Evolutionary conservation across 208 protist species (phyloP), one percentile per base, ranked within the genome.

Genomic region (Hexamita inflata): DNA sequence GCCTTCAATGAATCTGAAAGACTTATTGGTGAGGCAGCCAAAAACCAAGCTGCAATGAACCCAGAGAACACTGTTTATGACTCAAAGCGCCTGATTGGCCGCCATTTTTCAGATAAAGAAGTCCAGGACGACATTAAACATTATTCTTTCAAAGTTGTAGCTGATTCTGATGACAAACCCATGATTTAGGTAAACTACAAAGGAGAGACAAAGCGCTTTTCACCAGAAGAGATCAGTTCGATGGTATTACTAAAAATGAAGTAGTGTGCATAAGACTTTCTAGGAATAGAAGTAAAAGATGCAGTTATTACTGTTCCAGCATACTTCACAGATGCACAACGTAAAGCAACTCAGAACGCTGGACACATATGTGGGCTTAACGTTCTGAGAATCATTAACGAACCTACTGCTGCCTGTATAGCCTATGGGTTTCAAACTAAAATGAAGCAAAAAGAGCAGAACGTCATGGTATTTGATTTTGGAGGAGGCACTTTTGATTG

Each of bases 371-470:
- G 89, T 34, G 89, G 90, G 32, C 70, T 94, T 15, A 90, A 98
- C 59, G 93, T 98, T 30, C 79, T 96, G 65, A 89, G 96, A 82
- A 98, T 99, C 85, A 96, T 99, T 84, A 99, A 99, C 89, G 96
- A 99, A 87, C 95, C 96, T 41, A 98, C 96, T 38, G 94, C 95
- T 0, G 95, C 95, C 35, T 93, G 95, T 70, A 92, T 99, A 78
- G 94, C 96, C 1, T 98, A 98, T 75, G 81, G 81, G 28, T 57
- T 83, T 53, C 60, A 78, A 82, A 38, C 53, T 42, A 29, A 78
- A 62, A 39, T 77, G 65, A 24, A 4, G 4, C 19, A 4, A 24
- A 53, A 53, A 28, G 82, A 83, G 75, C 35, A 58, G 24, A 85
- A 86, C 28, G 75, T 86, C 32, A 34, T 85, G 9, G 92, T 98